Evolutionary conservation across 495 filamentous ascomycete species (phyloP), one percentile per base, ranked within the genome.

Genomic region (Hypoxylon subgilvum): DNA sequence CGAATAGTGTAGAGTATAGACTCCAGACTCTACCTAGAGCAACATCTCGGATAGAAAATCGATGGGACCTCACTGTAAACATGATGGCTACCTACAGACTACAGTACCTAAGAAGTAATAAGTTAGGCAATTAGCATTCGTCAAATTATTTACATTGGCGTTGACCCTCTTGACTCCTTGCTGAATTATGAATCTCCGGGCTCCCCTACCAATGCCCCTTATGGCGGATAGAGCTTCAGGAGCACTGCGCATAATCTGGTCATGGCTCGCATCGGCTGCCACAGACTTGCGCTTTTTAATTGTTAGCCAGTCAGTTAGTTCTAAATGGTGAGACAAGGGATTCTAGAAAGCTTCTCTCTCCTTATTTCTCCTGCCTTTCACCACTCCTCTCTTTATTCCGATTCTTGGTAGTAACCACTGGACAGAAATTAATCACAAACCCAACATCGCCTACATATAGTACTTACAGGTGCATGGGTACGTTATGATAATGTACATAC

Each of bases 101-200:
- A n/a, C n/a, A n/a, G n/a, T n/a, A n/a, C n/a, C n/a, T n/a, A n/a
- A n/a, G n/a, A n/a, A n/a, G n/a, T n/a, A n/a, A n/a, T n/a, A n/a
- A n/a, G n/a, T n/a, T n/a, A n/a, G n/a, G n/a, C n/a, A n/a, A n/a
- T n/a, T n/a, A 34, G 32, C 32, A 48, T 48, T 36, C 22, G 39
- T 55, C 31, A 57, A 52, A 52, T 63, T 32, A 52, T 46, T 36
- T n/a, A n/a, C n/a, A n/a, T n/a, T n/a, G n/a, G n/a, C 22, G 39
- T 57, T 41, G 52, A 52, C 48, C 53, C 60, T 22, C 60, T 19
- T 40, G 36, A 46, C 53, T 63, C 53, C 60, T 49, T 57, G 48
- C 50, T 63, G 60, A 63, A 57, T 63, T 63, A 52, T 63, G 60
- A 63, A 57, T 63, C 58, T 53, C 60, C 53, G 47, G 43, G 17